phyloP scores from a whole-genome alignment of 1,284 basidiomycete species.

The Peniophora sp. region DNA sequence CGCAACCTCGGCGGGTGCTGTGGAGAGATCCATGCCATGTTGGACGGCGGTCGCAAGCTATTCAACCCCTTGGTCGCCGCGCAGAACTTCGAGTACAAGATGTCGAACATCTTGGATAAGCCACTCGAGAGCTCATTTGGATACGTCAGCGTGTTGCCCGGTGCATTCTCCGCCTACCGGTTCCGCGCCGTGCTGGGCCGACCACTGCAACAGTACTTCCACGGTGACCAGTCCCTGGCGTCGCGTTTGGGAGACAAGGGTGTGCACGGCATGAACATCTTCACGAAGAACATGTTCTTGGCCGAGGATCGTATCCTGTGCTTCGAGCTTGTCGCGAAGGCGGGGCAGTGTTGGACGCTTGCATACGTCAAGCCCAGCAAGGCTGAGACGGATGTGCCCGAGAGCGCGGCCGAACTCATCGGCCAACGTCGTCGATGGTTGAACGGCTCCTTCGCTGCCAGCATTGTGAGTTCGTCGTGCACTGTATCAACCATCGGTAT shows the following conservation, averaged over 20 bases:
- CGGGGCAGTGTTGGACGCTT: slow-evolving; percentile 79
- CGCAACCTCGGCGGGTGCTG: slow-evolving; percentile 72
- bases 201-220: slow-evolving; percentile 96
- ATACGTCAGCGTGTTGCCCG: slow-evolving; percentile 91
- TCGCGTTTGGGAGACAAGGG: slow-evolving; percentile 90
- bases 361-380: slow-evolving; percentile 94
- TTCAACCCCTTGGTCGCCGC: slow-evolving; percentile 91
- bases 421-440: slow-evolving; percentile 94
- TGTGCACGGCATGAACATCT: slow-evolving; percentile 96
- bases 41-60: slow-evolving; percentile 85
- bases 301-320: slow-evolving; percentile 95
- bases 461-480: slow-evolving; percentile 69
- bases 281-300: slow-evolving; percentile 94
- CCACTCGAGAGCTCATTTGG: slow-evolving; percentile 94
- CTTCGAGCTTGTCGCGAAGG: slow-evolving; percentile 94
- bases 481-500: neutral
- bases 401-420: slow-evolving; percentile 85
- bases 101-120: slow-evolving; percentile 93
- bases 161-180: slow-evolving; percentile 94
- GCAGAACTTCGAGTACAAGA: slow-evolving; percentile 99
- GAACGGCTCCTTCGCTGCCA: slow-evolving; percentile 96
- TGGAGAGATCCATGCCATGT: slow-evolving; percentile 94
- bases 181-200: slow-evolving; percentile 87
- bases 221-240: slow-evolving; percentile 95
- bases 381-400: slow-evolving; percentile 92